These are phyloP conservation scores for Acaromyces ingoldii DNA, from an alignment of 1,284 basidiomycete genomes.

Conservation along the genomic window DNA sequence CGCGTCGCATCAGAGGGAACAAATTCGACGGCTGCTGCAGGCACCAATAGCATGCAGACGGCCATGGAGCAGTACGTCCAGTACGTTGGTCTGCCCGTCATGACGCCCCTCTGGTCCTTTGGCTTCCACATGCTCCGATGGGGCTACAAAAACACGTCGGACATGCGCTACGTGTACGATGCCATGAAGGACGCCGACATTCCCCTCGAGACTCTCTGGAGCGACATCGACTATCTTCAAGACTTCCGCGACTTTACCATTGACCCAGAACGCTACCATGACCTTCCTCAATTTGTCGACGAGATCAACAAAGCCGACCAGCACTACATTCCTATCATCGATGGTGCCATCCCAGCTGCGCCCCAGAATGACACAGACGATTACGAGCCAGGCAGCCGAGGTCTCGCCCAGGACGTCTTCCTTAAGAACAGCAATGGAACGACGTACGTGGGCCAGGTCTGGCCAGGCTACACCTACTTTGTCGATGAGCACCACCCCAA, in stretches of 20 bases:
- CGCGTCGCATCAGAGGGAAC: not conserved
- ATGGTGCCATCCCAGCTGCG: conserved; percentile 40
- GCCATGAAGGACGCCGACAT: conserved; percentile 52
- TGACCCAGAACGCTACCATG: conserved; percentile 64
- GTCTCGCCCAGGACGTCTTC: conserved; percentile 31
- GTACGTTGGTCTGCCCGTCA: conserved; percentile 24
- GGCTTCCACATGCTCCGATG: conserved; percentile 41
- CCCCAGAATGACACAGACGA: conserved; percentile 52
- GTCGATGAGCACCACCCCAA: conserved; percentile 24
- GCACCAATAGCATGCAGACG: conserved; percentile 20
- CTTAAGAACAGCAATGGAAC: conserved; percentile 50
- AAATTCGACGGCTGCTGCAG: no score
- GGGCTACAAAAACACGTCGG: conserved; percentile 30
- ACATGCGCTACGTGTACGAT: conserved; percentile 22
- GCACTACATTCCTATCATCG: conserved; percentile 53
- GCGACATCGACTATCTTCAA: conserved; percentile 66
- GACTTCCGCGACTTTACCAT: conserved; percentile 65
- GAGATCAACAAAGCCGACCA: conserved; percentile 57
- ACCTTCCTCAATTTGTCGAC: conserved; percentile 62
- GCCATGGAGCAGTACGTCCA: conserved; percentile 36
- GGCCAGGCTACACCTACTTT: conserved; percentile 10
- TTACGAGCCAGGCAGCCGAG: conserved; percentile 27
- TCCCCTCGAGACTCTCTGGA: conserved; percentile 72
- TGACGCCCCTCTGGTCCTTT: conserved; percentile 30
- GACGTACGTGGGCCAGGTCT: conserved; percentile 57